Evolutionary conservation across 1,284 basidiomycete genomes (phyloP), one percentile per base, ranked within the genome.

Genomic region (Lentinula novae-zelandiae): DNA sequence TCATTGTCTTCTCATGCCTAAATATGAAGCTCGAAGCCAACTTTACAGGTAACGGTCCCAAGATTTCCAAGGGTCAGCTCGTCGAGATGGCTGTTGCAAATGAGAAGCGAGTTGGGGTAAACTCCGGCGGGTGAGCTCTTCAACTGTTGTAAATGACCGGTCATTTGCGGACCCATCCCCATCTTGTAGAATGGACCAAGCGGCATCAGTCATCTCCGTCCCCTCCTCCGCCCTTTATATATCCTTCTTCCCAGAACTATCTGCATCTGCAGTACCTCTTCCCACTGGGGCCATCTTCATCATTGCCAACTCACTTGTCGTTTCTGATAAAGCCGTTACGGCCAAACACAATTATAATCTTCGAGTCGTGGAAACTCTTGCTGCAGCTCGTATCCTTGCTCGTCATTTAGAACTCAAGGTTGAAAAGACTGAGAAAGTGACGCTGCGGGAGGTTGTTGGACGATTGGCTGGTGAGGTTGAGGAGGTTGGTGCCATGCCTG

Each of bases 311-410:
- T 92, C 91, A 15, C 83, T 93, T 42, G 87, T 93, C 34, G 85
- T 90, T n/a, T 86, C 90, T 36, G 88, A 93, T 69, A 94, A 95
- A 72, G 85, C 86, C 2, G 81, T 89, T 62, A 84, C 84, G 48
- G 88, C 92, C 2, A 90, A 89, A 65, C 84, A 80, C 55, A 82
- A 86, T 51, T 95, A 95, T 77, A 96, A 96, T 71, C 79, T 96
- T 38, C 89, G 93, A 20, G 92, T 94, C 20, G 89, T 95, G 17
- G 94, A 96, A 73, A 91, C 88, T 0, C 85, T 93, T 33, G 87
- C 86, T 57, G 89, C 86, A 1, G 90, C 93, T 0, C 81, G 90
- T 13, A 78, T 93, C 5, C 81, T 96, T 10, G 84, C 86, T 0
- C 78, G 78, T 31, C 71, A 76, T 5, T 80, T 92, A 39, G 80